These are phyloP conservation scores for Mycocalia duriaeana DNA, from an alignment of 1,284 basidiomycete genomes.

Conservation along the genomic window DNA sequence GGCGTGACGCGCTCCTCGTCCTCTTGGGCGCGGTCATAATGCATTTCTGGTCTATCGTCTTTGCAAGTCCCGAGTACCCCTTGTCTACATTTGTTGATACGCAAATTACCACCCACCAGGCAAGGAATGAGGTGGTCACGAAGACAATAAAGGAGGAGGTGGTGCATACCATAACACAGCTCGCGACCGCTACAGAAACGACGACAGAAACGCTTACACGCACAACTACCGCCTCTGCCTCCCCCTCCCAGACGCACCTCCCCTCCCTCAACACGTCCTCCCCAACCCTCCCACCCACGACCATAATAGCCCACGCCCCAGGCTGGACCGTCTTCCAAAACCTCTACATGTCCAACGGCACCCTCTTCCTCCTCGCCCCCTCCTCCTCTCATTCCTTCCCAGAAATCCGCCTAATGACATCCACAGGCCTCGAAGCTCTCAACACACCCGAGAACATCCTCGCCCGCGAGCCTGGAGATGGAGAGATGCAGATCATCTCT, in stretches of 20 bases:
- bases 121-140: no score
- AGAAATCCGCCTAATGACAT: constrained; percentile 61
- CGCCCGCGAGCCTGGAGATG: constrained; percentile 57
- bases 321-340: constrained; percentile 81
- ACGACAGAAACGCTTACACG: no score
- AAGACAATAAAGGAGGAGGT: no score
- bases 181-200: no score
- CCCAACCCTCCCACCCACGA: constrained; percentile 49
- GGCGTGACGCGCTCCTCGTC: constrained; percentile 24
- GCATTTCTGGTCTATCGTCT: constrained; percentile 50
- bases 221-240: no score
- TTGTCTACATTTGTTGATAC: no score
- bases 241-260: no score
- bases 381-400: constrained; percentile 42
- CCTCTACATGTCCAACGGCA: constrained; percentile 76
- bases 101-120: no score
- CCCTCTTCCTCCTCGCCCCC: constrained; percentile 57
- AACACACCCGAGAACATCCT: constrained; percentile 61
- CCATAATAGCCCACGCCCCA: constrained; percentile 56
- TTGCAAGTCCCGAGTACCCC: no score
- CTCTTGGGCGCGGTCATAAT: constrained; percentile 30
- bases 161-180: no score
- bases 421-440: constrained; percentile 56
- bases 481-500: constrained; percentile 58
- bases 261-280: no score